phyloP scores from a whole-genome alignment of 2,329 filamentous ascomycete genomes.

The Verticillium isaacii region DNA sequence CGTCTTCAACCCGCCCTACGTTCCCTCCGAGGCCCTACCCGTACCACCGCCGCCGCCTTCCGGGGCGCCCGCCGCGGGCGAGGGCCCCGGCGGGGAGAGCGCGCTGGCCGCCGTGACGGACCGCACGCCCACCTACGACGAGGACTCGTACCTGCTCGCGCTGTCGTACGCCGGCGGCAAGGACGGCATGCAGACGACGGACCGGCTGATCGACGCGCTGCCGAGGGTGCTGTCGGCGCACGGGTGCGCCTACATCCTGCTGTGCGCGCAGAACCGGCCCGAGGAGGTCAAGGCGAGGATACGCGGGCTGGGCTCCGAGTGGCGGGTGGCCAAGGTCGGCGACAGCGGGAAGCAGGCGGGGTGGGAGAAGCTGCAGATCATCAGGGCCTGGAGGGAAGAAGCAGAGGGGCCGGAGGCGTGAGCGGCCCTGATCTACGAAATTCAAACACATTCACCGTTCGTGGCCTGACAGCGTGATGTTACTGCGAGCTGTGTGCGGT shows the following conservation, averaged over 20 bases:
- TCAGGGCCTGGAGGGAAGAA: constrained; percentile 73
- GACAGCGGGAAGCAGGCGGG: constrained; percentile 82
- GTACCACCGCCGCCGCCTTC: constrained; percentile 26
- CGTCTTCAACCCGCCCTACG: constrained; percentile 96
- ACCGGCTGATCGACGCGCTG: constrained; percentile 68
- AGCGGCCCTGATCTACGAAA: neutral
- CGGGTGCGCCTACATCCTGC: constrained; percentile 82
- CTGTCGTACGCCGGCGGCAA: constrained; percentile 84
- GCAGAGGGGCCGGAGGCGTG: neutral
- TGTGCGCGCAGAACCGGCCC: constrained; percentile 89
- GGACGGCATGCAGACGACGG: constrained; percentile 92
- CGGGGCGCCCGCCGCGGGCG: neutral
- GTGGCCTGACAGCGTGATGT: too few species aligned
- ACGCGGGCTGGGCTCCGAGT: constrained; percentile 43
- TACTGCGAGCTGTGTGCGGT: too few species aligned
- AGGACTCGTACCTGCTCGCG: constrained; percentile 77
- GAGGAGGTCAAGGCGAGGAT: constrained; percentile 60
- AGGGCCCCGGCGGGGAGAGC: neutral
- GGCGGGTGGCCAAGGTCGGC: constrained; percentile 74
- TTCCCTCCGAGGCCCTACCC: constrained; percentile 77
- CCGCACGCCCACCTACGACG: constrained; percentile 55
- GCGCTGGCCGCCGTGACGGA: constrained; percentile 16
- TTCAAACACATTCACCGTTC: too few species aligned
- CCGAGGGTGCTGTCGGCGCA: constrained; percentile 56
- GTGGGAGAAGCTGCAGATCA: constrained; percentile 89